These are phyloP conservation scores for Citrus trifoliata DNA, from an alignment of 345 rosid genomes.

Conservation along the genomic window DNA sequence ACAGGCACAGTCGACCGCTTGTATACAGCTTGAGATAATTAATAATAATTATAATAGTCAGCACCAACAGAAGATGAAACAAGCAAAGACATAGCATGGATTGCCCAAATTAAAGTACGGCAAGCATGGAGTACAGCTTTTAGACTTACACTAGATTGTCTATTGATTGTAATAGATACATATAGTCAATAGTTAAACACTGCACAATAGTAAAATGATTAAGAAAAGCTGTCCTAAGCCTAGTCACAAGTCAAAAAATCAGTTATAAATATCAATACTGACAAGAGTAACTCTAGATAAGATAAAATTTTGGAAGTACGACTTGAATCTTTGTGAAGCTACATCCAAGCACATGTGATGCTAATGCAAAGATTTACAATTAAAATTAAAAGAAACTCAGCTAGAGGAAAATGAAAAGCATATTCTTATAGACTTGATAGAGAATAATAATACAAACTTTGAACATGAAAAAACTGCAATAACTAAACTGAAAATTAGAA, in stretches of 20 bases:
- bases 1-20: constrained; percentile 87
- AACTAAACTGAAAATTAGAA: constrained; percentile 1
- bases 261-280: background rate
- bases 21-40: constrained; percentile 58
- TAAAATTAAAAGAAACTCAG: background rate
- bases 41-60: constrained; percentile 27
- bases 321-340: background rate
- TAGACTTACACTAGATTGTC: background rate
- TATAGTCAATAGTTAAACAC: constrained; percentile 6
- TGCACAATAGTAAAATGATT: background rate
- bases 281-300: background rate
- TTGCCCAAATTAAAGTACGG: background rate
- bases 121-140: background rate
- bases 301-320: background rate
- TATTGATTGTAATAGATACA: background rate
- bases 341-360: background rate
- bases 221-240: background rate
- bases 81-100: background rate
- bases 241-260: background rate
- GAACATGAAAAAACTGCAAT: background rate
- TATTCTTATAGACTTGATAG: background rate
- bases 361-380: background rate
- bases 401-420: background rate
- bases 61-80: constrained; percentile 19
- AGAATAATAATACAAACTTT: background rate